Percentiles rank a stretch among this genome's conserved stretches.
Evolutionary conservation across 495 filamentous ascomycete genomes (phyloP).

Genomic region (Peziza echinospora): DNA sequence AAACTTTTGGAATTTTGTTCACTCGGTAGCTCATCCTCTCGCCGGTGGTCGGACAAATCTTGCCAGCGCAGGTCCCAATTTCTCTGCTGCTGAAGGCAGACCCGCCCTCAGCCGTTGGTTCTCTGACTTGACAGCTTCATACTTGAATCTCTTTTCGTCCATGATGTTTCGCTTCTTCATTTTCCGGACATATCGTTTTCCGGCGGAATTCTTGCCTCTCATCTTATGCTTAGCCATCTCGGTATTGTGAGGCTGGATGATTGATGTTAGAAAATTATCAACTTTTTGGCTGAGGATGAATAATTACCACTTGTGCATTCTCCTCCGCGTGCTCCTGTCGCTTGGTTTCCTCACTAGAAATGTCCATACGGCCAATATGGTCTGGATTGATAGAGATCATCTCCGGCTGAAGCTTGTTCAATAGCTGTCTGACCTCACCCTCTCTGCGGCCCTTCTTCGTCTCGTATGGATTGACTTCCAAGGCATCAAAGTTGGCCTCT

Average conservation of each 20-base stretch:
- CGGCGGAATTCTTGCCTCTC: slow-evolving; percentile 73
- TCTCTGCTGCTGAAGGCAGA: slow-evolving; percentile 36
- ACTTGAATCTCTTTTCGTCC: slow-evolving; percentile 57
- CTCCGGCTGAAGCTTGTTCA: slow-evolving; percentile 86
- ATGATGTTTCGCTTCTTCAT: slow-evolving; percentile 75
- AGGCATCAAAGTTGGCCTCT: slow-evolving; percentile 86
- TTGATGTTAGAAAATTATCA: not conserved
- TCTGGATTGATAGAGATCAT: slow-evolving; percentile 92
- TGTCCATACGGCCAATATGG: slow-evolving; percentile 68
- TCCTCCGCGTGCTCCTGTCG: slow-evolving; percentile 22
- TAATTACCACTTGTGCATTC: too few relatives aligned
- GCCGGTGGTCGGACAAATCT: slow-evolving; percentile 33
- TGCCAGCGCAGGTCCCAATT: slow-evolving; percentile 48
- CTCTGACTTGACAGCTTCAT: slow-evolving; percentile 44
- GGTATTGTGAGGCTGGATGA: slow-evolving; percentile 35
- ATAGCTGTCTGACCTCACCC: slow-evolving; percentile 63
- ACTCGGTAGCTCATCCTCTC: slow-evolving; percentile 15
- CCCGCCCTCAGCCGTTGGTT: slow-evolving; percentile 37
- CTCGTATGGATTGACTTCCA: slow-evolving; percentile 94
- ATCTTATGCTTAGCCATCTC: slow-evolving; percentile 49
- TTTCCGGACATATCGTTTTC: slow-evolving; percentile 76
- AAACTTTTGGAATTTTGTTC: not conserved
- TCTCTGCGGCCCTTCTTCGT: slow-evolving; percentile 82
- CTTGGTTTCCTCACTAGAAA: slow-evolving; percentile 44
- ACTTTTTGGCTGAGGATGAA: too few relatives aligned